Conservation (phyloP, 768 basidiomycete species). For the Cystobasidium tubakii region DNA sequence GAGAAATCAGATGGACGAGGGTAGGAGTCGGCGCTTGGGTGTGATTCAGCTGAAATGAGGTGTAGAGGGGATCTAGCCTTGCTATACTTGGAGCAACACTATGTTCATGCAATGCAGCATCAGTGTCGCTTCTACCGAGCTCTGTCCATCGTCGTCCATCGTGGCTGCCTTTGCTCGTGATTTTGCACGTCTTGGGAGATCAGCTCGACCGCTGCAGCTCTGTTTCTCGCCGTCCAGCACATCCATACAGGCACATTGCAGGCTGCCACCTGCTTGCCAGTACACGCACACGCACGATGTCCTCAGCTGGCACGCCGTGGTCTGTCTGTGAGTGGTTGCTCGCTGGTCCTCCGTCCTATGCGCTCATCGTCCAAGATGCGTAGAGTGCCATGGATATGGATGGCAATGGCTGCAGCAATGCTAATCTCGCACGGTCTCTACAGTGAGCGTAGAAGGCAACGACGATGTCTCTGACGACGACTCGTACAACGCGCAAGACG, state of each 20-base stretch:
- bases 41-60: slow-evolving; percentile 58
- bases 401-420: not conserved
- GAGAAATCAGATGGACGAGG: slow-evolving; percentile 64
- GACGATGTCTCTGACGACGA: slow-evolving; percentile 17
- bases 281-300: not conserved
- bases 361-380: not conserved
- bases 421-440: not conserved
- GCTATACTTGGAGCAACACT: too few species aligned
- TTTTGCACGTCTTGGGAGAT: too few species aligned
- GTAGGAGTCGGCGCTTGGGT: slow-evolving; percentile 79
- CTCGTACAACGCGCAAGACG: not conserved
- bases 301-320: slow-evolving; percentile 18
- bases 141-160: not conserved
- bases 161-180: not conserved
- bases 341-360: not conserved
- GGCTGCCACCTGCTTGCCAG: not conserved
- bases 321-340: slow-evolving; percentile 17
- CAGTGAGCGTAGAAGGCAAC: slow-evolving; percentile 21
- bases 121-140: not conserved
- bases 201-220: not conserved
- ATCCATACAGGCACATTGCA: too few species aligned
- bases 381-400: not conserved
- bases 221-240: not conserved
- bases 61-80: not conserved
- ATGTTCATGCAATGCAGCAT: not conserved